Percentiles rank a stretch among this genome's conserved stretches.
These are phyloP conservation scores for Moesziomyces sp. DNA, from an alignment of 1,284 basidiomycete species.

Conservation along the genomic window DNA sequence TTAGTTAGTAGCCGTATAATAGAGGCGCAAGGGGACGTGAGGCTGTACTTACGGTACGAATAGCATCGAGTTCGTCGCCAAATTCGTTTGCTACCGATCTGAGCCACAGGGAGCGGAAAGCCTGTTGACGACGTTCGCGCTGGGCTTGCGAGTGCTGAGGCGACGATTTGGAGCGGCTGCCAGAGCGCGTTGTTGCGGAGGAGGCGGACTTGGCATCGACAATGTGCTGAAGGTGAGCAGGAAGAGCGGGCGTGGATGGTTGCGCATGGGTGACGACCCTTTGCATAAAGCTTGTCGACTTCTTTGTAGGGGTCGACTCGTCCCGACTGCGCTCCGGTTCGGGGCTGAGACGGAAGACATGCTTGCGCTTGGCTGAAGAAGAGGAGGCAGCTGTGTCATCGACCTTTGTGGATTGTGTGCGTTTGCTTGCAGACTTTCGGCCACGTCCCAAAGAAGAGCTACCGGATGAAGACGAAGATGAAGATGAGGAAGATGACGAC, in stretches of 20 bases:
- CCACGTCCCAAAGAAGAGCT: neutral
- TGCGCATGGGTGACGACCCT: conserved; percentile 2
- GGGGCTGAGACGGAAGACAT: conserved; percentile 29
- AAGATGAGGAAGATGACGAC: conserved; percentile 12
- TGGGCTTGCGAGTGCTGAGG: conserved; percentile 17
- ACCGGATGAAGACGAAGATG: conserved; percentile 21
- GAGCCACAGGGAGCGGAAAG: conserved; percentile 55
- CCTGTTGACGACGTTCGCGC: conserved; percentile 25
- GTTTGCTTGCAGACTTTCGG: neutral
- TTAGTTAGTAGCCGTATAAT: neutral
- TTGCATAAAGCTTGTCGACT: neutral
- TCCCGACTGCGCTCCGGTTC: conserved; percentile 8
- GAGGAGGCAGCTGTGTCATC: neutral
- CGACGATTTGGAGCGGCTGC: neutral
- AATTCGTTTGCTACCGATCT: conserved; percentile 56
- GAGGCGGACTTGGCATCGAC: conserved; percentile 21
- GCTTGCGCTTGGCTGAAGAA: conserved; percentile 1
- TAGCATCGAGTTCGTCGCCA: conserved; percentile 52
- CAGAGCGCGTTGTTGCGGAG: neutral
- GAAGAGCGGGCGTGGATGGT: conserved; percentile 2
- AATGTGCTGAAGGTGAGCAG: conserved; percentile 23
- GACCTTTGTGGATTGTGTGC: neutral
- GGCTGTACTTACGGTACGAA: conserved; percentile 38
- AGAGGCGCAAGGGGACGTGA: neutral
- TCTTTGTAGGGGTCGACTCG: neutral